Evolutionary conservation across 345 rosid genomes (phyloP), one percentile per base, ranked within the genome.

Genomic region (Firmiana major): DNA sequence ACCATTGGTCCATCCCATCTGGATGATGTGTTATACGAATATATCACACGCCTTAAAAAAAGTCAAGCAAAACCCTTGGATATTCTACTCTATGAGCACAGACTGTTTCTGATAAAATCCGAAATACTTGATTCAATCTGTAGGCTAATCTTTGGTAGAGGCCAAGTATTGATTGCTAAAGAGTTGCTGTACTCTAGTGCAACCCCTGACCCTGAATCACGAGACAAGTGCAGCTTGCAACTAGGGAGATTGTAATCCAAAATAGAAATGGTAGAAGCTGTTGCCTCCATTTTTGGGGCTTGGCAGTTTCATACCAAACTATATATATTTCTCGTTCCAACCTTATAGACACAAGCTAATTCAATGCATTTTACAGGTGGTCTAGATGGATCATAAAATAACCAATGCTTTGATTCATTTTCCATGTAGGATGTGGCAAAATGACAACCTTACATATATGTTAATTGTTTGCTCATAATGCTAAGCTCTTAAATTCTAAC

Each of bases 361-460:
- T 40, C 22, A 64, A 38, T 40, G 48, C 3, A 64, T 64, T 64
- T 38, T 38, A 42, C 17, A 40, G 7, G 9, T 62, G 40, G 65
- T 13, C 38, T 40, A 38, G 12, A 3, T 1, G 34, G 34, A 38
- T 22, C 9, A 67, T 21, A 40, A 60, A 60, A 62, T 2, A 16
- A 28, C 21, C 65, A 60, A 22, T 24, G 34, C 9, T 10, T 24
- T 13, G 0, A 24, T 48, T 16, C 22, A 49, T 26, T 48, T 48
- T 16, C 73, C 21, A 15, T 26, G 73, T 28, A 48, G 73, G 73
- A 70, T 49, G 74, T 70, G 59, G 42, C 59, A 49, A 28, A 49
- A 26, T 16, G 59, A 48, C 22, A 48, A 70, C 57, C 42, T 70
- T 69, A 26, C 17, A 45, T 24, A 3, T 1, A 45, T 24, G 8